Conservation (phyloP, 306 rosid species). For the Cicer cuneatum region DNA sequence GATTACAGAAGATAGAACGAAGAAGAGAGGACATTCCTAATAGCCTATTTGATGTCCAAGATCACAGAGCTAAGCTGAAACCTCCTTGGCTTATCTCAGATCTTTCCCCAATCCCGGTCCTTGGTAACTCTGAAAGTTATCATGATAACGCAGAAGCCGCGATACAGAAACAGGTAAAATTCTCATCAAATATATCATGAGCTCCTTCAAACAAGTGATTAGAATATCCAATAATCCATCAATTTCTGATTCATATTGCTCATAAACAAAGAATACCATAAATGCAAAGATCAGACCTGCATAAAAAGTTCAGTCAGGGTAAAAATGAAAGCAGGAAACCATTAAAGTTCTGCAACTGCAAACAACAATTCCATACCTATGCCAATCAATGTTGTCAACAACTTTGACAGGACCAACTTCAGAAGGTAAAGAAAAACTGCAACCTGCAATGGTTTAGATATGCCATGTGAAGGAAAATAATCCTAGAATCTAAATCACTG, state of each 20-base stretch:
- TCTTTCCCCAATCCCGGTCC: constrained; percentile 38
- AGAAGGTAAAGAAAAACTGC: constrained; percentile 59
- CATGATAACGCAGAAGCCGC: constrained; percentile 40
- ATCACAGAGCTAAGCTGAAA: constrained; percentile 39
- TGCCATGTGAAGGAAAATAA: constrained; percentile 22
- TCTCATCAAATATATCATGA: constrained; percentile 44
- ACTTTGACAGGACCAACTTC: constrained; percentile 55
- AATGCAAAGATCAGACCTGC: constrained; percentile 74
- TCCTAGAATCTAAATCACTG: constrained; percentile 32
- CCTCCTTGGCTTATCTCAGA: constrained; percentile 45
- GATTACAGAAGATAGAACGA: constrained; percentile 11
- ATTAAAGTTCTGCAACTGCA: constrained; percentile 9
- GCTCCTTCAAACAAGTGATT: constrained; percentile 42
- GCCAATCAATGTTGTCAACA: constrained; percentile 56
- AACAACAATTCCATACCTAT: constrained; percentile 58
- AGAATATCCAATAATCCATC: constrained; percentile 56
- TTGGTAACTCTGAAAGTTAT: constrained; percentile 26
- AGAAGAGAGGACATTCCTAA: constrained; percentile 9
- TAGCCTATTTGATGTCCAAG: constrained; percentile 32
- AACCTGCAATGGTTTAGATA: constrained; percentile 55
- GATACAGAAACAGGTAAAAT: constrained; percentile 52
- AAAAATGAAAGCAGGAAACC: constrained; percentile 25
- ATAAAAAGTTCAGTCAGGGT: constrained; percentile 33
- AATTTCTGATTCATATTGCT: constrained; percentile 79
- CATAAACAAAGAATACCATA: constrained; percentile 76